Conservation (phyloP, 2,329 filamentous ascomycete genomes). For the Zalaria obscura region DNA sequence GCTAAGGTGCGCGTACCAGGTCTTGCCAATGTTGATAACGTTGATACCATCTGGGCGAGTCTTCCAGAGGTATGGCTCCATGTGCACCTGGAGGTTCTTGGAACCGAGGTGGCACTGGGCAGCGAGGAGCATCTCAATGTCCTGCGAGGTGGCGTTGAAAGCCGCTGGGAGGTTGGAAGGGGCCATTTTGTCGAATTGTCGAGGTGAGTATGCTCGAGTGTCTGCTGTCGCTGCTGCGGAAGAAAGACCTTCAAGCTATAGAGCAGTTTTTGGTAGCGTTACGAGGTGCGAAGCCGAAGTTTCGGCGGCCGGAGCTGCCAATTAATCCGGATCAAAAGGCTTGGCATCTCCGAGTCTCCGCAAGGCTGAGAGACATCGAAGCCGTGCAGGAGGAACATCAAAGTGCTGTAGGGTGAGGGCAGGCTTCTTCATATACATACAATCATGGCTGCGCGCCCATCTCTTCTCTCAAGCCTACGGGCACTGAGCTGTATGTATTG, state of each 20-base stretch:
- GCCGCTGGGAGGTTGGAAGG: slow-evolving; percentile 83
- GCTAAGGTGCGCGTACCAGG: slow-evolving; percentile 54
- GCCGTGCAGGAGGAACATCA: too few relatives aligned
- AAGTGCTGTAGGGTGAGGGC: too few relatives aligned
- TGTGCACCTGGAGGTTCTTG: slow-evolving; percentile 99
- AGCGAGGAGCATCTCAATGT: slow-evolving; percentile 98
- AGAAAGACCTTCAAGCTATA: too few relatives aligned
- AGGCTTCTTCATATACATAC: neutral
- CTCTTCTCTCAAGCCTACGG: slow-evolving; percentile 27
- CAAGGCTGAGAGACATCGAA: too few relatives aligned
- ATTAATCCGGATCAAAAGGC: too few relatives aligned
- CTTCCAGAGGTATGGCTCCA: slow-evolving; percentile 99
- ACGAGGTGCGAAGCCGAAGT: too few relatives aligned
- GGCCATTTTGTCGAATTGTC: slow-evolving; percentile 58
- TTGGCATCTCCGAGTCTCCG: too few relatives aligned
- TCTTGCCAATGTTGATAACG: slow-evolving; percentile 99
- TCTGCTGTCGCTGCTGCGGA: too few relatives aligned
- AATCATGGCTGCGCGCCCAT: slow-evolving; percentile 34
- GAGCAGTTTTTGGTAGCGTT: too few relatives aligned
- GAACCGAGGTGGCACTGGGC: slow-evolving; percentile 81
- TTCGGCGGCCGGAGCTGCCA: too few relatives aligned
- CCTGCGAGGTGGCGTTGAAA: slow-evolving; percentile 94
- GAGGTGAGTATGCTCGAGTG: too few relatives aligned
- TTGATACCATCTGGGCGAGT: slow-evolving; percentile 97
- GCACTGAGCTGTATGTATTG: slow-evolving; percentile 19